phyloP scores from a whole-genome alignment of 1,284 basidiomycete species.

The Cryptococcus hybrid region DNA sequence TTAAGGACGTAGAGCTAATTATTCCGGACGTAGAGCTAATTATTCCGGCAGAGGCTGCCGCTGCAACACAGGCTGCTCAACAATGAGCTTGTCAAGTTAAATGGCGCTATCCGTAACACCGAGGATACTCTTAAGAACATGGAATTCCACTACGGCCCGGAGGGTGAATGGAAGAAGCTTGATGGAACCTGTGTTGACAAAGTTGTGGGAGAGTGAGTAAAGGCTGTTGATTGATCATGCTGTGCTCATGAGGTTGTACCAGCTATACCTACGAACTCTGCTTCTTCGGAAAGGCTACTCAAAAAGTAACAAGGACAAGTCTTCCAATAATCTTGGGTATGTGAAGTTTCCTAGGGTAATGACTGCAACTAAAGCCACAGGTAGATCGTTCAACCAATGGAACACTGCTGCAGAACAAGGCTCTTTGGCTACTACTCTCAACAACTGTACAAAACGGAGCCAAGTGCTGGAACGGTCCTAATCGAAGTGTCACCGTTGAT shows the following conservation, averaged over 20 bases:
- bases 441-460: conserved; percentile 80
- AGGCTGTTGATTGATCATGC: neutral
- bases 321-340: conserved; percentile 80
- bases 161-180: conserved; percentile 96
- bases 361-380: neutral
- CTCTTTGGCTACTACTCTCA: conserved; percentile 70
- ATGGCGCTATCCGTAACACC: conserved; percentile 23
- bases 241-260: neutral
- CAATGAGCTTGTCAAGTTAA: conserved; percentile 50
- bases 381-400: conserved; percentile 73
- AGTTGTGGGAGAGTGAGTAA: conserved; percentile 80
- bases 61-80: conserved; percentile 53
- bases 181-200: conserved; percentile 77
- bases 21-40: neutral
- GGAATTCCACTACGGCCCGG: conserved; percentile 70
- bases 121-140: conserved; percentile 37
- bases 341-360: conserved; percentile 27
- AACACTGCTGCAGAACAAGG: conserved; percentile 63
- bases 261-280: conserved; percentile 98
- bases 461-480: conserved; percentile 97
- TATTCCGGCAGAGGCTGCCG: conserved; percentile 34
- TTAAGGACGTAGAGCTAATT: neutral
- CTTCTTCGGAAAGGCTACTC: conserved; percentile 81
- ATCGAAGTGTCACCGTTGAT: conserved; percentile 59
- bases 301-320: conserved; percentile 81